These are phyloP conservation scores for Paecilomyces sp. DNA, from an alignment of 2,329 filamentous ascomycete species.

Conservation along the genomic window DNA sequence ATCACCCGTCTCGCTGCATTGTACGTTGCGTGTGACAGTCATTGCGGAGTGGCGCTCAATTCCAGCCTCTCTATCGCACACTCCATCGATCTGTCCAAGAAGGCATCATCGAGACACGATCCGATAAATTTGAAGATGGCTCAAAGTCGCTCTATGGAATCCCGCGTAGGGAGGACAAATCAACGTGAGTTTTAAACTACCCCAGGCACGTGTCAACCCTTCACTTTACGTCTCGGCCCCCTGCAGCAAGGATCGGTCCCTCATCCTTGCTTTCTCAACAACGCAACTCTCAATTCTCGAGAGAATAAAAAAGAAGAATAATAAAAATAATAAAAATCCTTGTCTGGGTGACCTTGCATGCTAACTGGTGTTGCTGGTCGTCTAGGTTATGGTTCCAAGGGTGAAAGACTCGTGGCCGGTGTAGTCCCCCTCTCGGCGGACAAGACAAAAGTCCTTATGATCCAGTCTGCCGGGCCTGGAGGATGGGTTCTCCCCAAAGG, in stretches of 20 bases:
- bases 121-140: slow-evolving; percentile 23
- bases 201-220: slow-evolving; percentile 15
- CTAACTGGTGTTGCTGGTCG: not conserved
- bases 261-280: not conserved
- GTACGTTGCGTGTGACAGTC: not conserved
- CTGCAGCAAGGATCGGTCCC: not conserved
- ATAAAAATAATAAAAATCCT: not conserved
- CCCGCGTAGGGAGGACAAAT: slow-evolving; percentile 41
- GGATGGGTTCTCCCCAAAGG: slow-evolving; percentile 97
- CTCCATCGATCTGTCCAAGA: not conserved
- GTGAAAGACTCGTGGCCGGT: slow-evolving; percentile 90
- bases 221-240: not conserved
- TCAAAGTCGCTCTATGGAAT: slow-evolving; percentile 39
- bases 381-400: slow-evolving; percentile 80
- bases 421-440: slow-evolving; percentile 84
- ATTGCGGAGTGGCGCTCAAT: not conserved
- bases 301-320: not conserved
- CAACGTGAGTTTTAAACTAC: slow-evolving; percentile 36
- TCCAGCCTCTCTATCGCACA: not conserved
- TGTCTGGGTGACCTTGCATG: not conserved
- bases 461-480: slow-evolving; percentile 83
- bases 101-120: not conserved
- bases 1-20: not conserved
- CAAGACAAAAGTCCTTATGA: slow-evolving; percentile 81
- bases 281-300: not conserved